Conservation (phyloP, 768 basidiomycete genomes). For the Ramaria sp. region DNA sequence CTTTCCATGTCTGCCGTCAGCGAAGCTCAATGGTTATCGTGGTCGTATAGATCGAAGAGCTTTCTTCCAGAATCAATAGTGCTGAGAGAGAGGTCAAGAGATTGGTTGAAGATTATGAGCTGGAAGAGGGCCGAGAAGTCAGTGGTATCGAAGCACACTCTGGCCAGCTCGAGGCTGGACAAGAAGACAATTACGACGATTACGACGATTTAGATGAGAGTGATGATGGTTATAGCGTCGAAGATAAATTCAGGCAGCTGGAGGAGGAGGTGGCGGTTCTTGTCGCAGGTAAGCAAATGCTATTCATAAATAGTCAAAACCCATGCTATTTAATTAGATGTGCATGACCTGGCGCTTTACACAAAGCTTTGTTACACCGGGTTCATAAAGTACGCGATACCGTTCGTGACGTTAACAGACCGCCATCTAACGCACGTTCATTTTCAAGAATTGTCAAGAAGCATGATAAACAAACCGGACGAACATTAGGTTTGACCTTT, state of each 20-base stretch:
- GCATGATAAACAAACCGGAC: slow-evolving; percentile 94
- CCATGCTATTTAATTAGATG: slow-evolving; percentile 29
- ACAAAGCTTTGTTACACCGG: slow-evolving; percentile 98
- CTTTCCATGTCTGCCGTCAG: slow-evolving; percentile 1
- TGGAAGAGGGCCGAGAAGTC: slow-evolving; percentile 9
- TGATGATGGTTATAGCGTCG: slow-evolving; percentile 54
- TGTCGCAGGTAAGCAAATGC: slow-evolving; percentile 49
- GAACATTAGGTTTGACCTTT: slow-evolving; percentile 76
- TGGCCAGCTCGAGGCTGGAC: slow-evolving; percentile 25
- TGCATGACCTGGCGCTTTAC: slow-evolving; percentile 84
- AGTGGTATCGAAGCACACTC: slow-evolving; percentile 3
- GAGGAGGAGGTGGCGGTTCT: slow-evolving; percentile 93
- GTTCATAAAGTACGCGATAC: slow-evolving; percentile 67
- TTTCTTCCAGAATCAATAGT: slow-evolving; percentile 68
- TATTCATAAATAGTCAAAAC: neutral
- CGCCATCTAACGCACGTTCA: slow-evolving; percentile 1
- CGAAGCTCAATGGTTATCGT: neutral
- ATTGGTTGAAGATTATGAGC: slow-evolving; percentile 38
- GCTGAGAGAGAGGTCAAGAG: slow-evolving; percentile 75
- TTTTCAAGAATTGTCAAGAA: slow-evolving; percentile 39
- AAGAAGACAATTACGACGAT: slow-evolving; percentile 66
- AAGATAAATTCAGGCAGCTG: slow-evolving; percentile 75
- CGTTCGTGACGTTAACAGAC: neutral
- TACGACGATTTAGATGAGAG: slow-evolving; percentile 40
- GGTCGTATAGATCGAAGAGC: slow-evolving; percentile 56